phyloP scores from a whole-genome alignment of 768 basidiomycete species.

The Lentinula aciculospora region DNA sequence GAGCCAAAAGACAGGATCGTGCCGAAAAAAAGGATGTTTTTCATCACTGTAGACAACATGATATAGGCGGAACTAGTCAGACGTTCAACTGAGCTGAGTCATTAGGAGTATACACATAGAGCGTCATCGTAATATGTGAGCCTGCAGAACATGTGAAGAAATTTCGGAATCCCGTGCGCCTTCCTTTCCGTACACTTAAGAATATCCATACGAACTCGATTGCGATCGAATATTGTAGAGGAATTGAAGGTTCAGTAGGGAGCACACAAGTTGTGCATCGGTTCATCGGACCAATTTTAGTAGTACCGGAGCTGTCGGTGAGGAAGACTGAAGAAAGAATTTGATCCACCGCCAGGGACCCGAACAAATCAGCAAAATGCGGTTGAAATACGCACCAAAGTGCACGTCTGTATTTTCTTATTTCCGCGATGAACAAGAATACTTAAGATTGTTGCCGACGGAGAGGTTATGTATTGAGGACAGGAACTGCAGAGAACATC shows the following conservation, averaged over 20 bases:
- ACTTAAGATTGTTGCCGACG: not conserved
- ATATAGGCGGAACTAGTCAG: not conserved
- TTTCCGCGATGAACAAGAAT: not conserved
- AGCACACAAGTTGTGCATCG: too few relatives aligned
- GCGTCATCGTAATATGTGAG: not conserved
- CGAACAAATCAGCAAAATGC: not conserved
- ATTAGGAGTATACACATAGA: not conserved
- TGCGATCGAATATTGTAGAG: not conserved
- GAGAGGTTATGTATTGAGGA: not conserved
- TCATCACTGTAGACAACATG: too few relatives aligned
- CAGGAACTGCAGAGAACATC: not conserved
- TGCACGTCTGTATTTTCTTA: not conserved
- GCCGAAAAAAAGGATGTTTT: too few relatives aligned
- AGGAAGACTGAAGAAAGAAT: not conserved
- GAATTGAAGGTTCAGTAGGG: not conserved
- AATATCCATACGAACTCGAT: not conserved
- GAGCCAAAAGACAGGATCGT: not conserved
- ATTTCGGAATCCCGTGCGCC: not conserved
- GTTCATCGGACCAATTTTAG: too few relatives aligned
- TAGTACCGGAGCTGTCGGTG: not conserved
- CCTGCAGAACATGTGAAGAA: not conserved
- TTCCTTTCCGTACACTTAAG: not conserved
- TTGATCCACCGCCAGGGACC: not conserved
- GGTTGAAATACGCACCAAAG: not conserved
- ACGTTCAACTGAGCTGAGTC: not conserved